Conservation (phyloP, 768 basidiomycete species). For the Dioszegia crocea region DNA sequence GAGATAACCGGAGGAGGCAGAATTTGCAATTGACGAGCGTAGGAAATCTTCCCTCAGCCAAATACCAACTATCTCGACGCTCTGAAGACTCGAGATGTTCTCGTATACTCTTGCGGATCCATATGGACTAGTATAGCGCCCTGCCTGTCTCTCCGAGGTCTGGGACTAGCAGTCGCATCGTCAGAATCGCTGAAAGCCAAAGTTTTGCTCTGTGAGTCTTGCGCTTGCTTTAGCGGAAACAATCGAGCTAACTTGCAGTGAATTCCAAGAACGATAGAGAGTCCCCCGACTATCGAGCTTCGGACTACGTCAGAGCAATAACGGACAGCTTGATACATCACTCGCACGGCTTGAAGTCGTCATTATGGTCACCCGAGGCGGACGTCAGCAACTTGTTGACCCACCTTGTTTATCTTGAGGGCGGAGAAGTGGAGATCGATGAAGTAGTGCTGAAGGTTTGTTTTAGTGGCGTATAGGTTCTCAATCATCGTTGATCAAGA, state of each 20-base stretch:
- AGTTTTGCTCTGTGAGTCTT: constrained; percentile 69
- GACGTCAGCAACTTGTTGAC: constrained; percentile 51
- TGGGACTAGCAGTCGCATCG: constrained; percentile 70
- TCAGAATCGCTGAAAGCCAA: constrained; percentile 71
- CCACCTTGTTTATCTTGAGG: constrained; percentile 73
- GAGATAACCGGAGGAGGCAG: neutral
- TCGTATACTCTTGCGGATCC: constrained; percentile 91
- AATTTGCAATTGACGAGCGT: neutral
- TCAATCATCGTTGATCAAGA: neutral
- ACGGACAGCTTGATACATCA: constrained; percentile 61
- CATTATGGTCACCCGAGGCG: constrained; percentile 60
- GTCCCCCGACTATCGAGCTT: constrained; percentile 76
- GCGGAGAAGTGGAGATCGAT: constrained; percentile 63
- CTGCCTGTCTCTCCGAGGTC: constrained; percentile 76
- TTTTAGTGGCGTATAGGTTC: neutral
- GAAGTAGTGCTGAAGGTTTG: constrained; percentile 59
- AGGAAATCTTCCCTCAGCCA: constrained; percentile 81
- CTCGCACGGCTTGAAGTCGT: constrained; percentile 24
- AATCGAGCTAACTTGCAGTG: constrained; percentile 54
- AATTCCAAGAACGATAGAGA: constrained; percentile 86
- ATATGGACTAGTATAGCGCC: constrained; percentile 95
- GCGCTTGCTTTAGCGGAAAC: constrained; percentile 1
- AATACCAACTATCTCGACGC: constrained; percentile 72
- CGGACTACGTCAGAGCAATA: constrained; percentile 80
- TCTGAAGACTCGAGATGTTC: constrained; percentile 60